Percentiles rank a stretch among this genome's conserved stretches.
Conservation (phyloP, 1,284 basidiomycete genomes). For the Moesziomyces parantarcticus region DNA sequence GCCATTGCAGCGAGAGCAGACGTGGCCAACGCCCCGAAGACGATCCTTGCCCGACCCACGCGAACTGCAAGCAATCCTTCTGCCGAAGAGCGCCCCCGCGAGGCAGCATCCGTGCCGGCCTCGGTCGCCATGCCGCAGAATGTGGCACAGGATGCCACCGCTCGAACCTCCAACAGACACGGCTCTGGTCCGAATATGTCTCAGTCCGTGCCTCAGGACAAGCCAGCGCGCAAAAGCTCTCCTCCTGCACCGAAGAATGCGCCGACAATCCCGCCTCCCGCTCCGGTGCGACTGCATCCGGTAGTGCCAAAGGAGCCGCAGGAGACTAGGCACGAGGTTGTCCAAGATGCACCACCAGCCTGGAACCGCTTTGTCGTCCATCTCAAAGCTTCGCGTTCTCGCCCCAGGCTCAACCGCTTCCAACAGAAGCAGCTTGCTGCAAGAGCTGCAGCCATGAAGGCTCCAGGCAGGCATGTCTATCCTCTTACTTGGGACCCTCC, state of each 20-base stretch:
- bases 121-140: conserved; percentile 4
- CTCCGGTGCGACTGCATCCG: conserved; percentile 22
- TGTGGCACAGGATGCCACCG: conserved; percentile 5
- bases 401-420: conserved; percentile 32
- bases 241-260: background rate
- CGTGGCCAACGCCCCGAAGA: conserved; percentile 17
- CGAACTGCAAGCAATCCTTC: conserved; percentile 10
- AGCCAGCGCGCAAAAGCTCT: conserved; percentile 1
- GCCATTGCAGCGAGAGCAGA: background rate
- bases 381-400: conserved; percentile 24
- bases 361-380: conserved; percentile 57
- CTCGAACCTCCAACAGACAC: conserved; percentile 5
- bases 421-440: conserved; percentile 45
- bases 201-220: conserved; percentile 10
- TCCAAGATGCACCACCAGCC: conserved; percentile 50
- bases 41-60: conserved; percentile 27
- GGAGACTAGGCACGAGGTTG: conserved; percentile 44
- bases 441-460: conserved; percentile 36
- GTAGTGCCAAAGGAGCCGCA: conserved; percentile 36
- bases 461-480: conserved; percentile 35
- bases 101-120: background rate
- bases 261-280: conserved; percentile 14
- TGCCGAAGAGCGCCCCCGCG: conserved; percentile 3
- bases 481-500: conserved; percentile 61
- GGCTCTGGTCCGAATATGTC: conserved; percentile 4